These are phyloP conservation scores for Botrytis porri DNA, from an alignment of 2,329 filamentous ascomycete species.

Conservation along the genomic window DNA sequence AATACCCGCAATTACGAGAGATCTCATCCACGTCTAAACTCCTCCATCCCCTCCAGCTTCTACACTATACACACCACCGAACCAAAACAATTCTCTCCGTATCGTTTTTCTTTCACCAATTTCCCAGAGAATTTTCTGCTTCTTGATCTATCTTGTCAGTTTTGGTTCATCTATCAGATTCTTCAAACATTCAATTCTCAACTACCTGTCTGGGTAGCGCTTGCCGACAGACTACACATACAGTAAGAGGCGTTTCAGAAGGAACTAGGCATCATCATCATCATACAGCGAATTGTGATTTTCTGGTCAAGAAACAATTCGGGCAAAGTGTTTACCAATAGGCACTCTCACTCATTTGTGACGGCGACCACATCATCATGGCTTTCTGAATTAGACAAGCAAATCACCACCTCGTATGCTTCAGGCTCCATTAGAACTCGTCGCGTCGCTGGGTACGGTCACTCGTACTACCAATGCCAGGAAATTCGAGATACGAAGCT, in stretches of 20 bases:
- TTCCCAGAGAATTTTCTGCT: background rate
- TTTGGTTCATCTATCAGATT: background rate
- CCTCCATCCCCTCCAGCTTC: background rate
- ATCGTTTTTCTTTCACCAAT: background rate
- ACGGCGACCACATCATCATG: constrained; percentile 31
- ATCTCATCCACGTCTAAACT: constrained; percentile 3
- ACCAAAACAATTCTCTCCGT: background rate
- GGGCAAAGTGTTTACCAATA: background rate
- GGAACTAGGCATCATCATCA: constrained; percentile 17
- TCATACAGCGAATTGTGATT: constrained; percentile 1
- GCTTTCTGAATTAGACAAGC: constrained; percentile 26
- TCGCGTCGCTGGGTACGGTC: constrained; percentile 31
- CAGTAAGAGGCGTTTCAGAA: constrained; percentile 17
- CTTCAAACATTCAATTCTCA: background rate
- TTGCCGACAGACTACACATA: constrained; percentile 3
- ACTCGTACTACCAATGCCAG: constrained; percentile 31
- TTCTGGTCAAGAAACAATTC: background rate
- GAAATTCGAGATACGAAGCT: constrained; percentile 27
- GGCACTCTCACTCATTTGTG: constrained; percentile 4
- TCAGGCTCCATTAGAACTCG: constrained; percentile 24
- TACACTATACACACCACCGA: background rate
- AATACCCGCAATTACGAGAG: constrained; percentile 15
- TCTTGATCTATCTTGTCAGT: background rate
- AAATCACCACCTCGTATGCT: constrained; percentile 25
- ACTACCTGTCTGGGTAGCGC: background rate